A percentile compares a stretch with the other conserved stretches of the same genome.
Evolutionary conservation across 2,329 filamentous ascomycete genomes (phyloP).

Genomic region (Sclerotinia subarctica): DNA sequence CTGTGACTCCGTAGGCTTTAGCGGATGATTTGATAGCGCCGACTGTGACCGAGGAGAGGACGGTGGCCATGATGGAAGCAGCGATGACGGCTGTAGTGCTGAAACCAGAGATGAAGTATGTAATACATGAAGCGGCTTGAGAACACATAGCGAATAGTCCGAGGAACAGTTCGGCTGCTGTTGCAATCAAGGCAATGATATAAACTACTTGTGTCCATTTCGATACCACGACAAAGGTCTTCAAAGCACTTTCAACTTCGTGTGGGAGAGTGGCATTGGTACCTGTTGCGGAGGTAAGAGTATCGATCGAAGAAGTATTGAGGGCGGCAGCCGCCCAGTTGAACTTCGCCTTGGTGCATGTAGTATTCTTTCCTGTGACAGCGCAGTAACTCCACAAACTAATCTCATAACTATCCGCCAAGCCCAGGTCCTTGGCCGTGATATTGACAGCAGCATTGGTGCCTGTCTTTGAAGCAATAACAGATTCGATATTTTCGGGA

Average conservation of each 20-base stretch:
- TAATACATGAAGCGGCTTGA: constrained; percentile 75
- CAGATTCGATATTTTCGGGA: constrained; percentile 42
- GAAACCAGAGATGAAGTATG: constrained; percentile 70
- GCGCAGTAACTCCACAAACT: constrained; percentile 86
- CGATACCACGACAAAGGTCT: constrained; percentile 68
- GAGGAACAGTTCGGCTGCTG: constrained; percentile 68
- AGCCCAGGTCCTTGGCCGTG: constrained; percentile 55
- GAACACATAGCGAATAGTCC: constrained; percentile 83
- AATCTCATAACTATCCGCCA: constrained; percentile 73
- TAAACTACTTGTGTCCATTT: constrained; percentile 85
- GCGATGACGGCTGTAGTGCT: constrained; percentile 54
- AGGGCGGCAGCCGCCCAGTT: constrained; percentile 75
- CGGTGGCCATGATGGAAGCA: constrained; percentile 71
- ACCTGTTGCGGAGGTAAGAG: constrained; percentile 45
- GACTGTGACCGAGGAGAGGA: constrained; percentile 66
- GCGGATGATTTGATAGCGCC: constrained; percentile 65
- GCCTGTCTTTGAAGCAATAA: not conserved
- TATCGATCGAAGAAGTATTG: constrained; percentile 60
- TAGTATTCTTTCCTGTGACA: constrained; percentile 47
- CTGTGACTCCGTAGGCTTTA: constrained; percentile 67
- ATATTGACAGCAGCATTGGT: constrained; percentile 44
- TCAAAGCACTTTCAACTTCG: constrained; percentile 63
- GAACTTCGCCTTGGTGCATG: constrained; percentile 69
- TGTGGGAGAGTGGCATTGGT: constrained; percentile 63
- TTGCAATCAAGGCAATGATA: constrained; percentile 67